Conservation (phyloP, 148 eudicot genomes). For the Rhododendron vialii region DNA sequence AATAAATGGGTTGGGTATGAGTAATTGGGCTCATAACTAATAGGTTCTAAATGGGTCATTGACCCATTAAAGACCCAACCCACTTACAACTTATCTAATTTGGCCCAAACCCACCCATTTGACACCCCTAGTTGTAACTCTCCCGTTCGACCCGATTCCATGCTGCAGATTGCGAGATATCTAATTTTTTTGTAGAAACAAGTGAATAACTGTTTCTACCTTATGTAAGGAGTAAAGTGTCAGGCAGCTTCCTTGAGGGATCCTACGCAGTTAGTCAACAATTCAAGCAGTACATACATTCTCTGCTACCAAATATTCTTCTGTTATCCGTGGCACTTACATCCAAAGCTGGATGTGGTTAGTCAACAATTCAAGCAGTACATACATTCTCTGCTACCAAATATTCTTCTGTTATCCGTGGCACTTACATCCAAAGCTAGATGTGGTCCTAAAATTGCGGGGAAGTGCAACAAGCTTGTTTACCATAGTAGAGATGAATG, state of each 20-base stretch:
- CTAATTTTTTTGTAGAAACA: neutral
- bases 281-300: neutral
- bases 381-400: neutral
- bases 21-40: no score
- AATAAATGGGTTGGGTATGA: no score
- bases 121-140: neutral
- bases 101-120: no score
- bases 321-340: neutral
- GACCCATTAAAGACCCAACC: no score
- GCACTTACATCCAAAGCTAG: neutral
- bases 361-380: neutral
- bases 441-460: neutral
- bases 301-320: neutral
- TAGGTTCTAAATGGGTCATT: no score
- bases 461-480: neutral
- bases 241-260: neutral
- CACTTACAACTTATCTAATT: no score
- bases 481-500: neutral
- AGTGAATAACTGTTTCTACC: neutral
- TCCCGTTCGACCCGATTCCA: neutral
- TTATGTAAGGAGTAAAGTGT: neutral
- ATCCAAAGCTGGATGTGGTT: neutral
- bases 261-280: neutral
- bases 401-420: neutral
- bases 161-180: neutral